Conservation (phyloP, 139 green algal genomes). For the Closterium sp. region DNA sequence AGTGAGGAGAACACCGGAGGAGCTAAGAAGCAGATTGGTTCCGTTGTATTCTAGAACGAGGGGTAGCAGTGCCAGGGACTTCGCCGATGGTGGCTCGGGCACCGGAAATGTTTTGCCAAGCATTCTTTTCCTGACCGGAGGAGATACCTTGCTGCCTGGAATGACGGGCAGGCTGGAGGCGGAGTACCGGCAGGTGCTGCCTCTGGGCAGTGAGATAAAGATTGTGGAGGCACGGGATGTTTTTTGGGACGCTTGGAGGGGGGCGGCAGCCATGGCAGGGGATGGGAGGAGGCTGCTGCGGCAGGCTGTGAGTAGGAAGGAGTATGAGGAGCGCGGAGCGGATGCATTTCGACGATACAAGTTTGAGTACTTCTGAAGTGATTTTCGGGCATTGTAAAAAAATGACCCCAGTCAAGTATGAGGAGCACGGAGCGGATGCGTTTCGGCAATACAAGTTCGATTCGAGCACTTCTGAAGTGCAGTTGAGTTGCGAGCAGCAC, state of each 20-base stretch:
- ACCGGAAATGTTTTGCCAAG: neutral
- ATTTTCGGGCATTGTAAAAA: too few species aligned
- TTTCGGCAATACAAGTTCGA: neutral
- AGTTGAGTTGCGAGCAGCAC: too few species aligned
- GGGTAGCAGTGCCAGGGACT: neutral
- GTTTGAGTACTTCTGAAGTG: neutral
- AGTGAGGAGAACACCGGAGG: neutral
- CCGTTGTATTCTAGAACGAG: neutral
- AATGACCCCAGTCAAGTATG: too few species aligned
- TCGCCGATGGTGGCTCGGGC: neutral
- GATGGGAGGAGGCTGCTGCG: neutral
- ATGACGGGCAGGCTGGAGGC: neutral
- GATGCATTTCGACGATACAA: neutral
- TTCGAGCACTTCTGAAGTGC: neutral
- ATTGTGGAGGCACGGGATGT: neutral
- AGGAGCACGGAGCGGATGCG: neutral
- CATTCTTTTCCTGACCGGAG: neutral
- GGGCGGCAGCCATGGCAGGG: neutral
- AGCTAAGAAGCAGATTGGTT: conserved; percentile 4
- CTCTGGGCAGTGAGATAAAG: neutral
- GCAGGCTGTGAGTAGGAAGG: neutral
- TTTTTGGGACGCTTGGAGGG: neutral
- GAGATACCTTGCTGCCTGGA: neutral
- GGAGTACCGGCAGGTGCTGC: neutral
- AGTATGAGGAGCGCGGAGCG: conserved; percentile 2